Percentiles rank a stretch among this genome's conserved stretches.
Conservation (phyloP, 108 stramenopile genomes). For the Aurantiochytrium sp. region DNA sequence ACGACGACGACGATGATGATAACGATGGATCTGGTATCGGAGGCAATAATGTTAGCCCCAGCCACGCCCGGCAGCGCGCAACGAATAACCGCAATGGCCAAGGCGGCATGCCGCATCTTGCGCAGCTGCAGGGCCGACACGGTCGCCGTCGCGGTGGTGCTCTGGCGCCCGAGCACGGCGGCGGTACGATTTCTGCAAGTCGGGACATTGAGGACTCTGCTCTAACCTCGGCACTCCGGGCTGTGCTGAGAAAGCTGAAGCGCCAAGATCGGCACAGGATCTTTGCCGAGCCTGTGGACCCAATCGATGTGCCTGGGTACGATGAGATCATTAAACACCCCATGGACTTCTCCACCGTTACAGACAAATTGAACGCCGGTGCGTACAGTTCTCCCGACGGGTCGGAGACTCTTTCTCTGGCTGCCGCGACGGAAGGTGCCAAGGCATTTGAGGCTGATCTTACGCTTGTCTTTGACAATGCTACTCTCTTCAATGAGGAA, state of each 20-base stretch:
- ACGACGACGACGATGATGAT: neutral
- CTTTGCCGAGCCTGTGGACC: constrained; percentile 2
- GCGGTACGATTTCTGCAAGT: neutral
- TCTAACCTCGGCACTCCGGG: neutral
- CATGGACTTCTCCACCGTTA: neutral
- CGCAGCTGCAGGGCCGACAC: neutral
- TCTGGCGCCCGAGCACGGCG: neutral
- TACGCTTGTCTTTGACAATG: neutral
- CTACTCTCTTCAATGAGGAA: neutral
- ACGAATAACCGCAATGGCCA: no score
- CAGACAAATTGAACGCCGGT: neutral
- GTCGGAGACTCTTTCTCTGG: neutral
- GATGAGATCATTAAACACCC: neutral
- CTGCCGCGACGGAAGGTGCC: neutral
- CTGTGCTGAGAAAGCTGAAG: neutral
- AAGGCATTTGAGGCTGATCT: neutral
- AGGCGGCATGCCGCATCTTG: no score
- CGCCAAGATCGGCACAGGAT: neutral
- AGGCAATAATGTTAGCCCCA: neutral
- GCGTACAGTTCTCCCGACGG: neutral
- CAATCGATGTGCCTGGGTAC: neutral
- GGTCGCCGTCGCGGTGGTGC: neutral
- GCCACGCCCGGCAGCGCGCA: no score
- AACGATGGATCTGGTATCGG: neutral
- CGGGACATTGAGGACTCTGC: neutral